phyloP scores from a whole-genome alignment of 345 rosid species.

The Bruguiera parviflora region DNA sequence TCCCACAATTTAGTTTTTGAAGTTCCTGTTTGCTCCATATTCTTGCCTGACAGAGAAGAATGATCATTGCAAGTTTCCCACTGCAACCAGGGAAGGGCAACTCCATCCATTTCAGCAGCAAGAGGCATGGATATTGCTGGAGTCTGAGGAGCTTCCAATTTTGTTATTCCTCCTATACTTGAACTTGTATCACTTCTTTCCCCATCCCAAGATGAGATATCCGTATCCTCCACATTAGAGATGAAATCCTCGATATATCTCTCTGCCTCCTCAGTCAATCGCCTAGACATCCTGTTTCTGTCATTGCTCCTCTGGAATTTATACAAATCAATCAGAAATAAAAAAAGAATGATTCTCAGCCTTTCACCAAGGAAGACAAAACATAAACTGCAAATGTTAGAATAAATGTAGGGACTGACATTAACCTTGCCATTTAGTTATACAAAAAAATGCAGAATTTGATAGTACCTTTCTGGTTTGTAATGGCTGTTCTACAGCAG shows the following conservation, averaged over 20 bases:
- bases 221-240: constrained; percentile 85
- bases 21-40: constrained; percentile 27
- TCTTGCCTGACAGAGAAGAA: constrained; percentile 40
- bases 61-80: constrained; percentile 78
- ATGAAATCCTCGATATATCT: constrained; percentile 84
- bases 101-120: constrained; percentile 77
- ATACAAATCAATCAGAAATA: constrained; percentile 1
- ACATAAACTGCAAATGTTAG: neutral
- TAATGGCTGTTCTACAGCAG: constrained; percentile 37
- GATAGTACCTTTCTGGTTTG: constrained; percentile 50
- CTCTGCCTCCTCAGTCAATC: constrained; percentile 89
- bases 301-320: constrained; percentile 63
- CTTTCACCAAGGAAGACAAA: neutral
- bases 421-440: neutral
- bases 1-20: constrained; percentile 38
- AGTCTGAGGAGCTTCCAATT: constrained; percentile 41
- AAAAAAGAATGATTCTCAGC: neutral
- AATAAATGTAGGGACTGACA: constrained; percentile 2
- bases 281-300: constrained; percentile 62
- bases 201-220: constrained; percentile 89
- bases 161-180: constrained; percentile 46
- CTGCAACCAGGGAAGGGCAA: constrained; percentile 83
- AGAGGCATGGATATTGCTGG: constrained; percentile 34
- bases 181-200: constrained; percentile 93
- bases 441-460: neutral